phyloP scores from a whole-genome alignment of 306 rosid genomes.

The Castanea mollissima region DNA sequence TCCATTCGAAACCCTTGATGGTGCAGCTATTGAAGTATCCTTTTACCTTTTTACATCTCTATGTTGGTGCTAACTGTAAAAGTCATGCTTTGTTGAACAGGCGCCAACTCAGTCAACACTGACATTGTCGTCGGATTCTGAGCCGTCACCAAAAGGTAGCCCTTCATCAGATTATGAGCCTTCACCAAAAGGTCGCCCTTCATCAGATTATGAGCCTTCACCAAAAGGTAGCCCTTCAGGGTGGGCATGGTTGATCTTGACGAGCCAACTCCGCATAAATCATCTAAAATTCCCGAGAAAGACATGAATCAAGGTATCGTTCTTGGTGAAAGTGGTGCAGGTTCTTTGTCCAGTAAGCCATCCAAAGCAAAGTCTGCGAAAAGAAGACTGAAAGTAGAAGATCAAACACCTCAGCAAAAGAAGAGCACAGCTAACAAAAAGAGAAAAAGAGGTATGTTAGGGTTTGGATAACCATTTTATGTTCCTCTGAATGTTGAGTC shows the following conservation, averaged over 20 bases:
- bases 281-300: constrained; percentile 24
- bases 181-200: constrained; percentile 31
- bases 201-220: constrained; percentile 53
- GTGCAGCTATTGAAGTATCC: background rate
- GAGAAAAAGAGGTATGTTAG: constrained; percentile 41
- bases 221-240: constrained; percentile 29
- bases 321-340: constrained; percentile 23
- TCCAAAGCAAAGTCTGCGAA: constrained; percentile 26
- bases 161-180: constrained; percentile 59
- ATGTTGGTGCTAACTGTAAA: constrained; percentile 9
- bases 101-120: constrained; percentile 47
- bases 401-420: constrained; percentile 19
- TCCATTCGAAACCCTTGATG: background rate
- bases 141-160: constrained; percentile 33
- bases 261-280: constrained; percentile 36
- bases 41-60: background rate
- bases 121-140: constrained; percentile 63
- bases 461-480: constrained; percentile 2
- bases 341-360: constrained; percentile 31
- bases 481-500: constrained; percentile 12
- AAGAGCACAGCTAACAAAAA: constrained; percentile 37
- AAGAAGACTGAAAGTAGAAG: constrained; percentile 29
- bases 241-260: constrained; percentile 31
- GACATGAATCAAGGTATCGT: constrained; percentile 18
- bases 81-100: constrained; percentile 36